Evolutionary conservation across 805 yeast species (phyloP), one percentile per base, ranked within the genome.

Genomic region (Blastobotrys muscicola): DNA sequence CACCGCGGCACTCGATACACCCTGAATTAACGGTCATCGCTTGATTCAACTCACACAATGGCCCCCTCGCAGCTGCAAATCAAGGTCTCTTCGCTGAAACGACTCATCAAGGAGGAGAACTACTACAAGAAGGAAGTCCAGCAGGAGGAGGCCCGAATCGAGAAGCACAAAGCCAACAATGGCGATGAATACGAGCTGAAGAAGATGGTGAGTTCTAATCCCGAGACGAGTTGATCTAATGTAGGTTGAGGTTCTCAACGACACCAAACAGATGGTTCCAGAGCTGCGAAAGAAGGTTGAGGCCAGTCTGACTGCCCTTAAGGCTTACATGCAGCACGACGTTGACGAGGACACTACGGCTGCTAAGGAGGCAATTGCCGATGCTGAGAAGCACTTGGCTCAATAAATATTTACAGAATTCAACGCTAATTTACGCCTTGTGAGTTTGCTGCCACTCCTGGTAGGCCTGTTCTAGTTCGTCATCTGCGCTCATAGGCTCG

Each of bases 61-160:
- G 57, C 85, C 1, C 92, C 90, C 29, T 67, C 85, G 1, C 77
- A 71, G 47, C 62, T 83, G 34, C 83, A 81, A 53, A 82, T 85
- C 58, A 84, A 83, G 52, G 69, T 74, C 32, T 76, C 73, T 45
- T 87, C 95, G 1, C 67, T 85, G 41, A 70, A 72, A 47, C 70
- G 94, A 48, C 66, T 86, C 11, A 53, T 79, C 33, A 82, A 82
- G 51, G 95, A 86, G 57, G 78, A 78, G 48, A 56, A 56, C 9
- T 66, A 75, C 30, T 85, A 85, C 57, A 65, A 70, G 20, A 66
- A 70, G 44, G 94, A 85, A 53, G 67, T 74, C 32, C 59, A 58
- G 11, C 80, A 77, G 38, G 82, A 80, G 48, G 64, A 70, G 36
- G 59, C 59, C 7, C 64, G 62, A 44, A 70, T 82, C n/a, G 70